Evolutionary conservation across 176 grass and related monocot genomes (phyloP).

Genomic region (Phyllostachys edulis): DNA sequence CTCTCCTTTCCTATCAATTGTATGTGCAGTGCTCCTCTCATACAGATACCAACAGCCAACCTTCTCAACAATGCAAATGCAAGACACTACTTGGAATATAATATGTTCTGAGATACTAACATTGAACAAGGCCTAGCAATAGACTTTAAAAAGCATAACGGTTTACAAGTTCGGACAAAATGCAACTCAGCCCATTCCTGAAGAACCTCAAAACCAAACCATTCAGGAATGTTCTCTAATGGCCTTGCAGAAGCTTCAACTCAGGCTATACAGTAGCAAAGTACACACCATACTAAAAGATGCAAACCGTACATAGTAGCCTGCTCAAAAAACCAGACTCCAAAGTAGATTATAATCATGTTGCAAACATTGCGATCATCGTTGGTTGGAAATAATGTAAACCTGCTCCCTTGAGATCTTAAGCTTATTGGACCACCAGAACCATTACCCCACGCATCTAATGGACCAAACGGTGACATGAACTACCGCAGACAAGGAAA

Average conservation of each 20-base stretch:
- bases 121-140: background rate
- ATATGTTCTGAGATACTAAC: background rate
- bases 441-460: slow-evolving; percentile 19
- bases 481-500: background rate
- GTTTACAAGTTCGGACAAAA: slow-evolving; percentile 16
- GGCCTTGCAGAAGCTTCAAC: slow-evolving; percentile 24
- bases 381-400: slow-evolving; percentile 5
- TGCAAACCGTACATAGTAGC: slow-evolving; percentile 39
- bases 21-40: too few relatives aligned
- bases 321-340: slow-evolving; percentile 39
- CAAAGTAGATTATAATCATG: slow-evolving; percentile 28
- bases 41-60: background rate
- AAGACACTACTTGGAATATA: background rate
- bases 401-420: slow-evolving; percentile 24
- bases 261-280: slow-evolving; percentile 47
- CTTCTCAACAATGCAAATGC: background rate
- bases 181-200: slow-evolving; percentile 34
- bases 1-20: background rate
- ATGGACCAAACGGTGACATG: background rate
- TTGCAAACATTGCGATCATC: slow-evolving; percentile 31
- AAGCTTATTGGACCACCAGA: slow-evolving; percentile 36
- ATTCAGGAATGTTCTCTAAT: slow-evolving; percentile 38
- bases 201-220: slow-evolving; percentile 43
- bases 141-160: background rate
- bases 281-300: slow-evolving; percentile 34